phyloP scores from a whole-genome alignment of 176 grass and related monocot genomes.

The Aechmea fasciata region DNA sequence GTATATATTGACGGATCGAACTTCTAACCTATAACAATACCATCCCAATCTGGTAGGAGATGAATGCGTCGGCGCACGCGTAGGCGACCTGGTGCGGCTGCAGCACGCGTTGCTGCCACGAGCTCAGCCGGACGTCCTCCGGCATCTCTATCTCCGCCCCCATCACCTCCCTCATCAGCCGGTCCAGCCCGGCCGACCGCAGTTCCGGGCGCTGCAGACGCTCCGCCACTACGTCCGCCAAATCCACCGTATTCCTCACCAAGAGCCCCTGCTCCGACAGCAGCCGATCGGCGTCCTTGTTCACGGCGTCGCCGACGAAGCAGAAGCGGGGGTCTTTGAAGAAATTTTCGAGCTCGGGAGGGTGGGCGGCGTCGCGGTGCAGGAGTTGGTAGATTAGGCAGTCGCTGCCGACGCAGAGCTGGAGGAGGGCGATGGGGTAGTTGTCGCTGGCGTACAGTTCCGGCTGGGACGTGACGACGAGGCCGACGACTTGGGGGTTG shows the following conservation, averaged over 20 bases:
- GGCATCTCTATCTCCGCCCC: not conserved
- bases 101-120: constrained; percentile 2
- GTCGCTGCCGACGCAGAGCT: too few relatives aligned
- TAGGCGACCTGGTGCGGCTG: constrained; percentile 17
- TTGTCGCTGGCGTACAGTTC: too few relatives aligned
- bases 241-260: not conserved
- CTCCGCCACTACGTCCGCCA: not conserved
- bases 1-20: not conserved
- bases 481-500: too few relatives aligned
- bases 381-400: too few relatives aligned
- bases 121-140: not conserved
- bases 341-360: too few relatives aligned
- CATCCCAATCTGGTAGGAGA: not conserved
- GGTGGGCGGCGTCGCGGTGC: too few relatives aligned
- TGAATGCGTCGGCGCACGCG: too few relatives aligned
- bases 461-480: too few relatives aligned
- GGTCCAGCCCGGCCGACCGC: not conserved
- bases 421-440: too few relatives aligned
- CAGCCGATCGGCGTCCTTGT: too few relatives aligned
- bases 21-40: constrained; percentile 9
- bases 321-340: not conserved
- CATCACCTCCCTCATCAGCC: not conserved
- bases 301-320: not conserved
- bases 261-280: too few relatives aligned
- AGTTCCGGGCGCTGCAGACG: not conserved